A percentile compares a stretch with the other conserved stretches of the same genome.
These are phyloP conservation scores for Flueggea neowawraea DNA, from an alignment of 441 rosid genomes.

Conservation along the genomic window DNA sequence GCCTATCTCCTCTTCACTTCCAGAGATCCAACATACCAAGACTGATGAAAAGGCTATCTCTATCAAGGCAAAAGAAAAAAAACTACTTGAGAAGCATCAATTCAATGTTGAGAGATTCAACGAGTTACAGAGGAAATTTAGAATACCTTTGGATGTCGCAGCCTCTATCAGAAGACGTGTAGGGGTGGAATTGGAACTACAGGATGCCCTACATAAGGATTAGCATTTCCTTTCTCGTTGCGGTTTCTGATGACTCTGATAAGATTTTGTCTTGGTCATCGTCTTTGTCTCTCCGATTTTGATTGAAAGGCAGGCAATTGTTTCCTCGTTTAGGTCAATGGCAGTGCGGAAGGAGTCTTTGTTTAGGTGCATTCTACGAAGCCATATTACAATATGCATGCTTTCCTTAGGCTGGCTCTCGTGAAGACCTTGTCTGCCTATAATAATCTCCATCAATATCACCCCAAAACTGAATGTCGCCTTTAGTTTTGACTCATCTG, in stretches of 20 bases:
- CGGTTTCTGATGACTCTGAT: background rate
- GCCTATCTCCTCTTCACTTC: conserved; percentile 85
- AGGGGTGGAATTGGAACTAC: conserved; percentile 69
- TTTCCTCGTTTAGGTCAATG: too few species aligned
- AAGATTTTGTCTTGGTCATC: background rate
- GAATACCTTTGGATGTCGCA: conserved; percentile 40
- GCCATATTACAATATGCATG: too few species aligned
- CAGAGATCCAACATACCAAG: conserved; percentile 91
- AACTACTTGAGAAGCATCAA: conserved; percentile 46
- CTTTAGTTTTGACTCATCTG: too few species aligned
- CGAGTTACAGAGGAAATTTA: conserved; percentile 69
- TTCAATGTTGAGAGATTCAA: conserved; percentile 59
- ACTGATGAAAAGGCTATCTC: conserved; percentile 80
- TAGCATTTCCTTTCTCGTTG: conserved; percentile 4
- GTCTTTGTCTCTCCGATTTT: conserved; percentile 3
- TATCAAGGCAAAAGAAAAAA: conserved; percentile 77
- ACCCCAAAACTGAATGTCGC: too few species aligned
- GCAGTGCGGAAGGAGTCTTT: too few species aligned
- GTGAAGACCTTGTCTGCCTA: too few species aligned
- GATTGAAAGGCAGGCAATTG: conserved; percentile 2
- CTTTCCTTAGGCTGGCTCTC: too few species aligned
- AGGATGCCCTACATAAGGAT: conserved; percentile 59
- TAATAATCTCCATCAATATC: too few species aligned
- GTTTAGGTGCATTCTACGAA: too few species aligned
- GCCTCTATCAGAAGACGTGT: conserved; percentile 49